Evolutionary conservation across 75 land plant genomes (phyloP), one percentile per base, ranked within the genome.

Genomic region (Picea sitchensis): DNA sequence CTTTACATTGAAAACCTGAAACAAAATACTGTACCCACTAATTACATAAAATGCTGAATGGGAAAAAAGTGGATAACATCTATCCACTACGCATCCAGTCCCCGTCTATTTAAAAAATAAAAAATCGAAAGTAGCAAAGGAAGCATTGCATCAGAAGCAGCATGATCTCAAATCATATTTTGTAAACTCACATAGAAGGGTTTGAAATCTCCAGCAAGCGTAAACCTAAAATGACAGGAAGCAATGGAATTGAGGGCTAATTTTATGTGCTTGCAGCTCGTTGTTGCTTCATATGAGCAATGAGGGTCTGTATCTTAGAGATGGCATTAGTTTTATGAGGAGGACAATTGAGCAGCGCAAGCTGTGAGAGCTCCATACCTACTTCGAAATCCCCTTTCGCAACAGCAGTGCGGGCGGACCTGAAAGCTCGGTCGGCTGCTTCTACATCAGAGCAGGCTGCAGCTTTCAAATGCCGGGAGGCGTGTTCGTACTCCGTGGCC

Each of bases 381-480:
- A 71, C 20, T 38, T 71, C 51, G n/a, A 71, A 71, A 17, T 71
- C 54, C 9, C 73, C 73, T n/a, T 21, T 34, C 1, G 73, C 73
- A 34, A 71, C 44, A 8, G 54, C 51, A 0, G 73, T 54, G 12
- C 73, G 44, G 20, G 73, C 73, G 7, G 73, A 71, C n/a, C 73
- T 71, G 73, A 38, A 71, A 71, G 73, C 73, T 36, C 54, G 73
- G 51, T 71, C 73, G 34, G 73, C 73, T 12, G 38, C 73, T 47
- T 71, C 73, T 17, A 47, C 73, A 41, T 71, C 47, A 41, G 5
- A 34, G 11, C 17, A 67, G 5, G 8, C 51, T 0, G 44, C 73
- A 20, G 20, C 47, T 71, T 71, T 44, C 73, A 71, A 36, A 41
- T n/a, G 47, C 23, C 4, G 13, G 54, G 73, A 71, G 34, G 73